phyloP scores from a whole-genome alignment of 208 protist species.

The Trypanosoma cruzi region DNA sequence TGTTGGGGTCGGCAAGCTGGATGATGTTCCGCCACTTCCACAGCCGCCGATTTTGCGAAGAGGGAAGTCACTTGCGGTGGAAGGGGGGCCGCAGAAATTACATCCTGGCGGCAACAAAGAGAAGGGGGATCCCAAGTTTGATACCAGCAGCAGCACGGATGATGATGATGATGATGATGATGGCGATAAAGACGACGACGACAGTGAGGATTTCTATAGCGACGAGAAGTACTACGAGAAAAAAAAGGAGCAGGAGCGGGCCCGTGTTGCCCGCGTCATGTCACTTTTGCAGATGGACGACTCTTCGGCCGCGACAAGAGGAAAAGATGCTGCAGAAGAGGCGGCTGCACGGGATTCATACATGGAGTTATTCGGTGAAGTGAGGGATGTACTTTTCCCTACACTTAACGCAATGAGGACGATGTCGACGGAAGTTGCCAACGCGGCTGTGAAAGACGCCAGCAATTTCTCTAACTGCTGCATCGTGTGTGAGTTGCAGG shows the following conservation, averaged over 20 bases:
- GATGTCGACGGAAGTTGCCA: not conserved
- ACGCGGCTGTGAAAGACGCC: not conserved
- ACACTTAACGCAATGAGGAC: not conserved
- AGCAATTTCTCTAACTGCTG: not conserved
- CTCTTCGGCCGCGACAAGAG: not conserved
- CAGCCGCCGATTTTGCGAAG: not conserved
- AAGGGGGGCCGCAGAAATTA: not conserved
- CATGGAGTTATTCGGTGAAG: conserved; percentile 27
- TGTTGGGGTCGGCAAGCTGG: not conserved
- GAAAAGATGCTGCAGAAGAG: not conserved
- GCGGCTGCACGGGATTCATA: conserved; percentile 11
- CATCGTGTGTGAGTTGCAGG: conserved; percentile 23
- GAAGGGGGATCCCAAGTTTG: not conserved
- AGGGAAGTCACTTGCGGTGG: not conserved
- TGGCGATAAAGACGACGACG: conserved; percentile 9
- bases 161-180: conserved; percentile 6
- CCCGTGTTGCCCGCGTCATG: conserved; percentile 14
- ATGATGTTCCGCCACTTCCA: conserved; percentile 28
- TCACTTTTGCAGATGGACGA: conserved; percentile 16
- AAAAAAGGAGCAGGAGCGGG: conserved; percentile 17
- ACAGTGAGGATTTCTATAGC: conserved; percentile 26
- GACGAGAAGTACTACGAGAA: conserved; percentile 28
- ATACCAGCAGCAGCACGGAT: not conserved
- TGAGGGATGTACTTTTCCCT: conserved; percentile 13
- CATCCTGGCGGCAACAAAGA: not conserved